Evolutionary conservation across 805 yeast species (phyloP).

Genomic region (Teunomyces stri): DNA sequence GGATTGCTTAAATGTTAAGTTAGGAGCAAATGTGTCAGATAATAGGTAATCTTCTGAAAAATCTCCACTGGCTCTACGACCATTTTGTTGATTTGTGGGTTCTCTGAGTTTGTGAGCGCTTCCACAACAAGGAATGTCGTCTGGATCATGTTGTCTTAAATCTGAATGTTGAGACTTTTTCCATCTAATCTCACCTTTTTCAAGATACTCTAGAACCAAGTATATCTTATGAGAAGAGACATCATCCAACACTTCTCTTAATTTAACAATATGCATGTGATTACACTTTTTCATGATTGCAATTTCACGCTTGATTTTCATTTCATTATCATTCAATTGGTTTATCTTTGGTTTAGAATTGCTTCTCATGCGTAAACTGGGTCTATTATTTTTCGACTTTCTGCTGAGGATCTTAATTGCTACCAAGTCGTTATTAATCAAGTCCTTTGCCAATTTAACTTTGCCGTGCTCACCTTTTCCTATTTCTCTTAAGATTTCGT

Average conservation of each 20-base stretch:
- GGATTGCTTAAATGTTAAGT: constrained; percentile 63
- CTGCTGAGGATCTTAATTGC: constrained; percentile 93
- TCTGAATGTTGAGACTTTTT: constrained; percentile 21
- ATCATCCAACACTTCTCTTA: constrained; percentile 78
- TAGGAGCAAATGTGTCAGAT: constrained; percentile 44
- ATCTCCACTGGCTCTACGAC: background rate
- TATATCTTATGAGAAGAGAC: constrained; percentile 79
- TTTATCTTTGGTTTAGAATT: constrained; percentile 13
- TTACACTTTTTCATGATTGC: constrained; percentile 49
- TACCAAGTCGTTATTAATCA: constrained; percentile 61
- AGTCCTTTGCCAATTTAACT: constrained; percentile 84
- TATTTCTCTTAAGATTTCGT: constrained; percentile 81
- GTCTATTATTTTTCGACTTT: constrained; percentile 40
- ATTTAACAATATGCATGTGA: constrained; percentile 40
- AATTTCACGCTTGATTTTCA: constrained; percentile 40
- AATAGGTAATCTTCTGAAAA: constrained; percentile 21
- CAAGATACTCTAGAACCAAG: constrained; percentile 84
- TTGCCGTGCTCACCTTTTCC: constrained; percentile 99
- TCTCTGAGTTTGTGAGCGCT: constrained; percentile 6
- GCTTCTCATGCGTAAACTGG: constrained; percentile 24
- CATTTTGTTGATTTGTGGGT: background rate
- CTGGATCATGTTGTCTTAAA: constrained; percentile 13
- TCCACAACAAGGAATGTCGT: constrained; percentile 44
- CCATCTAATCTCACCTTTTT: constrained; percentile 91
- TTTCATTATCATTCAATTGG: constrained; percentile 25